Percentiles rank a stretch among this genome's conserved stretches.
Evolutionary conservation across 208 protist genomes (phyloP).

Genomic region (Tritrichomonas musculus): DNA sequence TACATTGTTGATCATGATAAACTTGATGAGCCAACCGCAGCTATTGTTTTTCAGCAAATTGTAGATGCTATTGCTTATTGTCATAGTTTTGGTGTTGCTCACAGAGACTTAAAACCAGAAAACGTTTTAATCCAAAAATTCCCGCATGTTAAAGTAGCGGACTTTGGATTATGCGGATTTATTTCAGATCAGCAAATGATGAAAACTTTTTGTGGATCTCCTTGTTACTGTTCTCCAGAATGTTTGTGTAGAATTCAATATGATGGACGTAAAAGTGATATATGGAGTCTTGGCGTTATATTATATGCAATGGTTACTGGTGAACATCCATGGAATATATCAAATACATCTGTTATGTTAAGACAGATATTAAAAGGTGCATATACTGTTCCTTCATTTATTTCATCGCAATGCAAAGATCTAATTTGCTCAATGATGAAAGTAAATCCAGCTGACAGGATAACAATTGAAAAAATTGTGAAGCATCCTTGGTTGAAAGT

Average conservation of each 20-base stretch:
- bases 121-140: slow-evolving; percentile 2
- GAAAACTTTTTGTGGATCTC: slow-evolving; percentile 26
- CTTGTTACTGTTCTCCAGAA: slow-evolving; percentile 26
- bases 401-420: not conserved
- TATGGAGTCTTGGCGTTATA: not conserved
- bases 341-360: slow-evolving; percentile 14
- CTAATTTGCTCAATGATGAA: not conserved
- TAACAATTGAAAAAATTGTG: not conserved
- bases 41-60: slow-evolving; percentile 13
- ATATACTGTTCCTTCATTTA: not conserved
- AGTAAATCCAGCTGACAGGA: not conserved
- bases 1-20: slow-evolving; percentile 15
- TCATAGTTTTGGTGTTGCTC: slow-evolving; percentile 2
- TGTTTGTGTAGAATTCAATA: slow-evolving; percentile 3
- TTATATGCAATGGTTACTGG: slow-evolving; percentile 31
- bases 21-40: not conserved
- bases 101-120: not conserved
- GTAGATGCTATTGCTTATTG: not conserved
- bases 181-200: not conserved
- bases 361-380: not conserved
- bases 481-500: not conserved
- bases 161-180: not conserved
- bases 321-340: slow-evolving; percentile 22
- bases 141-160: not conserved
- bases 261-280: not conserved